These are phyloP conservation scores for Dentipellis sp. DNA, from an alignment of 768 basidiomycete genomes.

Conservation along the genomic window DNA sequence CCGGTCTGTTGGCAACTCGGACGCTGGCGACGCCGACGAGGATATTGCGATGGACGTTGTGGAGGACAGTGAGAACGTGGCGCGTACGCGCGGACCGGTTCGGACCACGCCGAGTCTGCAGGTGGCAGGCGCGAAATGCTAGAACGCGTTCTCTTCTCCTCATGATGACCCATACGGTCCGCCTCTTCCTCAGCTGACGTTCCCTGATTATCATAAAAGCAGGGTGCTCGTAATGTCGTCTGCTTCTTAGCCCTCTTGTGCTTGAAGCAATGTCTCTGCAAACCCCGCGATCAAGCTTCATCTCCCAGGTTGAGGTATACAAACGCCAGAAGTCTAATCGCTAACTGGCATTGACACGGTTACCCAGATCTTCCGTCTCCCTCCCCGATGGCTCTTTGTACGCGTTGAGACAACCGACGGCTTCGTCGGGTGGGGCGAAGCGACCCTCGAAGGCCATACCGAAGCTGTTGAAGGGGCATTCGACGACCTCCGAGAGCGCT, in stretches of 20 bases:
- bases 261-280: background rate
- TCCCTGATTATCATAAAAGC: too few species aligned
- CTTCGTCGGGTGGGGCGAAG: constrained; percentile 68
- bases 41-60: background rate
- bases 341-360: too few species aligned
- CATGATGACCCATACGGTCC: background rate
- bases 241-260: too few species aligned
- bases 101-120: background rate
- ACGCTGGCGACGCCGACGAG: background rate
- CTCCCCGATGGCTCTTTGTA: constrained; percentile 67
- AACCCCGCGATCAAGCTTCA: background rate
- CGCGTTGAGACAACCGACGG: constrained; percentile 57
- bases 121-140: too few species aligned
- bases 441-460: constrained; percentile 63
- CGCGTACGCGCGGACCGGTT: background rate
- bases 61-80: background rate
- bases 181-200: background rate
- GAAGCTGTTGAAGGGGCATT: constrained; percentile 67
- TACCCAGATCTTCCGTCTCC: constrained; percentile 50
- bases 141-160: too few species aligned
- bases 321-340: background rate
- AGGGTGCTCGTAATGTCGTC: too few species aligned
- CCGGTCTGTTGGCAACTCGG: background rate
- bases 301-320: background rate
- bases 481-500: constrained; percentile 46